phyloP scores from a whole-genome alignment of 129 eudicot genomes.

The sunflower (Helianthus annuus) region DNA sequence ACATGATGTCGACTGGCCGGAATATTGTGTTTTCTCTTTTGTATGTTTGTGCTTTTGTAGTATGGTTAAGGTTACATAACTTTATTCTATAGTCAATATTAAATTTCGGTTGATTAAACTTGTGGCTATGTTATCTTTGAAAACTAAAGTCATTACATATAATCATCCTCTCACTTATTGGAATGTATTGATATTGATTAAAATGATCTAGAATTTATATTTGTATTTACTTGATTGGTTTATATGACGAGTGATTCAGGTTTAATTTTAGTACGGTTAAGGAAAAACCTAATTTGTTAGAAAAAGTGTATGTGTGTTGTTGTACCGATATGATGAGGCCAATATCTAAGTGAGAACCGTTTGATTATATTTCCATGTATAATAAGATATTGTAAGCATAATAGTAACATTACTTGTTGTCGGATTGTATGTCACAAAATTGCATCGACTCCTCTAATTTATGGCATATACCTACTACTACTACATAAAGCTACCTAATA shows the following conservation, averaged over 20 bases:
- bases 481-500: neutral
- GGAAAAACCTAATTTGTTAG: too few species aligned
- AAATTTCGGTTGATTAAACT: neutral
- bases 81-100: neutral
- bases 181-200: too few species aligned
- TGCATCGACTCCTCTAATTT: neutral
- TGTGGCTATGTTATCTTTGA: too few species aligned
- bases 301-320: too few species aligned
- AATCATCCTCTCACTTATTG: neutral
- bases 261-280: too few species aligned
- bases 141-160: neutral
- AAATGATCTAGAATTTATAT: too few species aligned
- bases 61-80: neutral
- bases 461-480: constrained; percentile 5
- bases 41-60: neutral
- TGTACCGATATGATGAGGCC: too few species aligned
- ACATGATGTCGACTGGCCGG: constrained; percentile 30
- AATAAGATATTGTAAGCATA: too few species aligned
- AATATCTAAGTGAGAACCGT: too few species aligned
- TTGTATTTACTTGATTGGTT: too few species aligned
- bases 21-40: constrained; percentile 6
- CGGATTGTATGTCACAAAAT: neutral
- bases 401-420: neutral
- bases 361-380: too few species aligned
- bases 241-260: too few species aligned